Evolutionary conservation across 78 protist species (phyloP), one percentile per base, ranked within the genome.

Genomic region (Dictyostelium capitatum): DNA sequence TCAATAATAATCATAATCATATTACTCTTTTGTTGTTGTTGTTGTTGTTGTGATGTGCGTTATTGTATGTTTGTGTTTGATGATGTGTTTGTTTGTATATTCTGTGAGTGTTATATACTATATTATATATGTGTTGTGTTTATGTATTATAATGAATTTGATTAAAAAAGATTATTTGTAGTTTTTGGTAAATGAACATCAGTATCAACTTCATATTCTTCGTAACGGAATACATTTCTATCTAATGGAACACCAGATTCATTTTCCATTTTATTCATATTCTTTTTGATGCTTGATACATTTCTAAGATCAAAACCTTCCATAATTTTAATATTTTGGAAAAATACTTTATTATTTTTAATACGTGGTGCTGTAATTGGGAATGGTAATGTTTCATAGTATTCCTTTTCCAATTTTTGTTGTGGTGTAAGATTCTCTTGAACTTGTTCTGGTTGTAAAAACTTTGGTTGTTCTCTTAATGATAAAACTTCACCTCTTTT

Each of bases 401-500:
- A 87, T n/a, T 77, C 83, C 23, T 77, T 56, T 50, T 73, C 79
- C 37, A 64, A 70, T 25, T 54, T 47, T 23, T 50, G 20, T 14
- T 50, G 14, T 47, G 46, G 73, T 28, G 75, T 67, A 2, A 67
- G 37, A 32, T 67, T 14, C 30, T 67, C 75, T 12, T 30, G 57
- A 37, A 37, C 43, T 30, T 64, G 78, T 7, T 25, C 17, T 25
- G 48, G 30, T 69, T 65, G 11, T 0, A 4, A 19, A 50, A 64
- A 87, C 19, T 19, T 72, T 77, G 83, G 93, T 62, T 53, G 46
- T 54, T 70, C 65, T 62, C 93, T 64, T 73, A 87, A 41, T n/a
- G 81, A 78, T 30, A 62, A 82, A 6, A 87, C 93, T n/a, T 87
- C 93, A 54, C 93, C 93, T 87, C 93, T 87, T 79, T 87, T 87